Percentiles rank a stretch among this genome's conserved stretches.
These are phyloP conservation scores for Dactylorhiza incarnata DNA, from an alignment of 106 monocot genomes.

Conservation along the genomic window DNA sequence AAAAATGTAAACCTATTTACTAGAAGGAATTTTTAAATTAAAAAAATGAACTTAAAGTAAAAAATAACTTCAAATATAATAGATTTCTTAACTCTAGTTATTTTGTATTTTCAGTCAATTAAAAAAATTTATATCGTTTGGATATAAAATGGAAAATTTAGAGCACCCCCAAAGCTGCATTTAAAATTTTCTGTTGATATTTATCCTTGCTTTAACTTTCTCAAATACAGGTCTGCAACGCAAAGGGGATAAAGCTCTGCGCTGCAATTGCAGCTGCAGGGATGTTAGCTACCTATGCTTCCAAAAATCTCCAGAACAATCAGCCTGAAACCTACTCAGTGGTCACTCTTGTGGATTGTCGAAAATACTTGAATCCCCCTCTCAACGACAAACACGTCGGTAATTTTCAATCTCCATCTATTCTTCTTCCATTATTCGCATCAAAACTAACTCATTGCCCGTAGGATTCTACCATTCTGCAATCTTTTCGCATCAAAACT, in stretches of 20 bases:
- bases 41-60: too few relatives aligned
- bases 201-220: too few relatives aligned
- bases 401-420: conserved; percentile 7
- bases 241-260: conserved; percentile 59
- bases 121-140: too few relatives aligned
- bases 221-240: conserved; percentile 56
- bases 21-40: too few relatives aligned
- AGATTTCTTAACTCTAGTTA: too few relatives aligned
- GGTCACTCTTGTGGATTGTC: conserved; percentile 63
- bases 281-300: conserved; percentile 38
- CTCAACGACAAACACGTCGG: conserved; percentile 44
- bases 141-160: too few relatives aligned
- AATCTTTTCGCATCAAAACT: too few relatives aligned
- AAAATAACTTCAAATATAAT: too few relatives aligned
- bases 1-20: too few relatives aligned
- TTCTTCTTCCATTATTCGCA: neutral
- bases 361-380: conserved; percentile 50
- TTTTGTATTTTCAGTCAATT: too few relatives aligned
- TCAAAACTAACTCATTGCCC: neutral
- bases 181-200: too few relatives aligned
- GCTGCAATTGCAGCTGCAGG: conserved; percentile 51
- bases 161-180: too few relatives aligned
- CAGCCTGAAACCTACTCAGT: conserved; percentile 47
- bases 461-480: conserved; percentile 88
- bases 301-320: conserved; percentile 39